These are phyloP conservation scores for Citrus hindsii DNA, from an alignment of 345 rosid species.

Conservation along the genomic window DNA sequence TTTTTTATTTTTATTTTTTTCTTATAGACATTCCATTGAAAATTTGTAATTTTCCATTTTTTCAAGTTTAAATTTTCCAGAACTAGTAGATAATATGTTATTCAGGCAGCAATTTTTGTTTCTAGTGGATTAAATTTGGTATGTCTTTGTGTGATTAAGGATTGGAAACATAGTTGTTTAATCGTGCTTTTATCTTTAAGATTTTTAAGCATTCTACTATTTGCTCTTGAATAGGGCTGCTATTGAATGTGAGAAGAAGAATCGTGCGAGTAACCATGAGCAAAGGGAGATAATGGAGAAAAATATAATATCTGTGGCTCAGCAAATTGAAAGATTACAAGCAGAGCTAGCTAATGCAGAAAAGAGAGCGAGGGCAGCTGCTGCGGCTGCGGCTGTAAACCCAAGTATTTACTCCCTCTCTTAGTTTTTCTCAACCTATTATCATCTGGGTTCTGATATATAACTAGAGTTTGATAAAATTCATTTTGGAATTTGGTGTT, in stretches of 20 bases:
- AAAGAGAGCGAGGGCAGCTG: slow-evolving; percentile 38
- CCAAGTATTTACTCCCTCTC: slow-evolving; percentile 35
- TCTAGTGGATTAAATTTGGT: not conserved
- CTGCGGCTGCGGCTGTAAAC: slow-evolving; percentile 26
- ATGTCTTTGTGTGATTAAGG: not conserved
- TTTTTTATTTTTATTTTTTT: no score
- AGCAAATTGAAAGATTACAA: slow-evolving; percentile 48
- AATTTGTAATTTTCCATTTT: no score
- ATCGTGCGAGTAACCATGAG: slow-evolving; percentile 55
- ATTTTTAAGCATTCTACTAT: not conserved
- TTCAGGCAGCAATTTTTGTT: no score
- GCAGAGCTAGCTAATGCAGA: slow-evolving; percentile 45
- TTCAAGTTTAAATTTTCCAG: no score
- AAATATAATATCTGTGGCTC: slow-evolving; percentile 37
- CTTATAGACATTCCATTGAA: no score
- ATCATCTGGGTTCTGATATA: not conserved
- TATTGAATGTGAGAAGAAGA: slow-evolving; percentile 73
- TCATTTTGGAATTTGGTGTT: slow-evolving; percentile 8
- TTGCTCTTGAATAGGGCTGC: slow-evolving; percentile 49
- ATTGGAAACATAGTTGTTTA: not conserved
- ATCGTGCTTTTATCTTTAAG: not conserved
- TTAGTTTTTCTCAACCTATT: not conserved
- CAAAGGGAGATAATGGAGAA: slow-evolving; percentile 61
- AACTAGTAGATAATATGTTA: no score
- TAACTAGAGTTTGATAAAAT: not conserved